These are phyloP conservation scores for Crithidia expoeki DNA, from an alignment of 208 protist genomes.

Conservation along the genomic window DNA sequence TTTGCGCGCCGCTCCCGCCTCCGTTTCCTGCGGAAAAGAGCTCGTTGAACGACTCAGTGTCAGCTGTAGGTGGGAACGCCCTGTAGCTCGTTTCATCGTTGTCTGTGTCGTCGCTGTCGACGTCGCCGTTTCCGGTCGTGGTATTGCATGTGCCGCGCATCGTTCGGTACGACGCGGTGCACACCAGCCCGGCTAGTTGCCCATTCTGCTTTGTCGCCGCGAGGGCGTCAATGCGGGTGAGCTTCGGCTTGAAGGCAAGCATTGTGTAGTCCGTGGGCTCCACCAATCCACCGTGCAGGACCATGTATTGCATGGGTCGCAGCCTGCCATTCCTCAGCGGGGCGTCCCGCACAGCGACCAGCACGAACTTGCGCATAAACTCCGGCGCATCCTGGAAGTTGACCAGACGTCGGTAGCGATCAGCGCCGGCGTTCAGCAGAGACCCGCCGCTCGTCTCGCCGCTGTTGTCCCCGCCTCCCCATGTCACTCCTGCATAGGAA, in stretches of 20 bases:
- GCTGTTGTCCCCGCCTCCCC: not conserved
- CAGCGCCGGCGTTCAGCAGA: not conserved
- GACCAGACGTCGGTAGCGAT: constrained; percentile 45
- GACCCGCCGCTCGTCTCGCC: constrained; percentile 2
- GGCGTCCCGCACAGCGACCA: constrained; percentile 46
- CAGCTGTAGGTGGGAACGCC: not conserved
- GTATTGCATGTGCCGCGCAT: not conserved
- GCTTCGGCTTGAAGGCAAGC: constrained; percentile 70
- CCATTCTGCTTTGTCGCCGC: constrained; percentile 14
- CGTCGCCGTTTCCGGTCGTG: not conserved
- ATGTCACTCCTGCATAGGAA: constrained; percentile 4
- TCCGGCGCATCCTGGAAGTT: constrained; percentile 59
- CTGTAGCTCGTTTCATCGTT: constrained; percentile 27
- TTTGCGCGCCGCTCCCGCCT: not conserved
- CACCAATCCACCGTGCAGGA: constrained; percentile 79
- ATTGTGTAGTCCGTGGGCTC: constrained; percentile 70
- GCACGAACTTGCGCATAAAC: constrained; percentile 83
- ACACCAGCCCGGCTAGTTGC: constrained; percentile 2
- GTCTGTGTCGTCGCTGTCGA: not conserved
- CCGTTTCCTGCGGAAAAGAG: not conserved
- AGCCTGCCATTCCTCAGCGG: constrained; percentile 18
- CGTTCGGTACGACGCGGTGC: constrained; percentile 10
- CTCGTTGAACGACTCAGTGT: constrained; percentile 16
- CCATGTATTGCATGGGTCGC: constrained; percentile 59
- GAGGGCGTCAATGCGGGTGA: constrained; percentile 29